Base-by-base conservation (phyloP, 371 early-diverging fungal genomes). In the Lichtheimia corymbifera region DNA sequence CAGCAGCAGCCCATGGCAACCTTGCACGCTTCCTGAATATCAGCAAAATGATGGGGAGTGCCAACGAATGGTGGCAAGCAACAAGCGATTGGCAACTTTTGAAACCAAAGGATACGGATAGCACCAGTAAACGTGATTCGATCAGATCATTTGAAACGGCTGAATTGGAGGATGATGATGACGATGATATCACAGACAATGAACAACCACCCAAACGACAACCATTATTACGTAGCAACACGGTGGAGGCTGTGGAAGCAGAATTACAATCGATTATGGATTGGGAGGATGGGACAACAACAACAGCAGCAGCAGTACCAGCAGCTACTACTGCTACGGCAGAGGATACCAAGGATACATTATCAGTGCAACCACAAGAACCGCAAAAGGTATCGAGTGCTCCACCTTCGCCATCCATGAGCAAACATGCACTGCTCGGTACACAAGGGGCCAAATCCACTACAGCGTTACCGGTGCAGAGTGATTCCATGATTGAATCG, bases 201-300 rank as follows among this genome's bases (percentile, higher is more conserved):
- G 15, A 41, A 20, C 25, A 9, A 15, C 15, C 43, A 5, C 30
- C 53, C 13, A 54, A 25, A 40, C 52, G 65, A 6, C 71, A 65
- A 15, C 55, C 52, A 22, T 53, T 71, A 2, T 63, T 73, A 20
- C 61, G 76, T 53, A 68, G 73, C 42, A 72, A 77, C 25, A 86
- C 84, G 6, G 77, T 88, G 15, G 83, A 83, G 40, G 86, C 86
- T 3, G 82, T 88, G 0, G 83, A 86, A 52, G 88, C 86, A 9
- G 86, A 80, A 22, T 59, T 88, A 14, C 72, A 81, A 9, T 79
- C 83, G 0, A 86, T 88, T 47, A 68, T 88, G 53, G 84, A 82
- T 55, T 71, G 73, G 2, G 61, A 64, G 30, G 70, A 62, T n/a
- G 22, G 58, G 3, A 55, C 50, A 4, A 56, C 58, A 25, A 35